These are phyloP conservation scores for Chlorella vulgaris DNA, from an alignment of 139 green algal species.

Conservation along the genomic window DNA sequence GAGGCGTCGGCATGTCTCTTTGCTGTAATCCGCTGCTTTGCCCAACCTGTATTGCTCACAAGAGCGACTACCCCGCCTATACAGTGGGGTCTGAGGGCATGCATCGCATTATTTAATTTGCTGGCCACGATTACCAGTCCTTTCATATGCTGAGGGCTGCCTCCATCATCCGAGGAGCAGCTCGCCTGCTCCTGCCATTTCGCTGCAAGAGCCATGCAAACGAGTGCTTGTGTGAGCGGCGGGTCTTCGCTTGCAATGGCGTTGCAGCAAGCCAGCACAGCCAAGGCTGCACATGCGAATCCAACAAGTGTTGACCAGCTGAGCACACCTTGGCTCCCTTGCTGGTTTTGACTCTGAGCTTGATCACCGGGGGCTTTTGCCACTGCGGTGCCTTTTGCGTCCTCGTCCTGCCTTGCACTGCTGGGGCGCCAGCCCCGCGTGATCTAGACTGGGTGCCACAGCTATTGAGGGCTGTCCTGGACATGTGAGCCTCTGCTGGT, in stretches of 20 bases:
- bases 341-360: conserved; percentile 14
- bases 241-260: background rate
- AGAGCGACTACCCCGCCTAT: no score
- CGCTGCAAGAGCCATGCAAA: background rate
- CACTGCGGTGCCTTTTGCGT: background rate
- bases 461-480: background rate
- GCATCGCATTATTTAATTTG: no score
- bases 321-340: conserved; percentile 19
- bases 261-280: background rate
- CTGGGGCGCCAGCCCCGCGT: background rate
- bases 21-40: no score
- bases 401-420: background rate
- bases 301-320: no score
- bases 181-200: background rate
- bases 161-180: no score
- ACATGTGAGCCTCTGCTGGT: no score
- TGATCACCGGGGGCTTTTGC: conserved; percentile 1
- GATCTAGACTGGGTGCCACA: background rate
- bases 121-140: no score
- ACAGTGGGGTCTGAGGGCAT: no score
- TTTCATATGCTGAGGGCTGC: background rate
- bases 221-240: background rate
- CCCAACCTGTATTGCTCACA: no score
- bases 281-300: no score
- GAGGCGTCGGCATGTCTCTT: no score